phyloP scores from a whole-genome alignment of 2,329 filamentous ascomycete genomes.

The Epichloe uncinata region DNA sequence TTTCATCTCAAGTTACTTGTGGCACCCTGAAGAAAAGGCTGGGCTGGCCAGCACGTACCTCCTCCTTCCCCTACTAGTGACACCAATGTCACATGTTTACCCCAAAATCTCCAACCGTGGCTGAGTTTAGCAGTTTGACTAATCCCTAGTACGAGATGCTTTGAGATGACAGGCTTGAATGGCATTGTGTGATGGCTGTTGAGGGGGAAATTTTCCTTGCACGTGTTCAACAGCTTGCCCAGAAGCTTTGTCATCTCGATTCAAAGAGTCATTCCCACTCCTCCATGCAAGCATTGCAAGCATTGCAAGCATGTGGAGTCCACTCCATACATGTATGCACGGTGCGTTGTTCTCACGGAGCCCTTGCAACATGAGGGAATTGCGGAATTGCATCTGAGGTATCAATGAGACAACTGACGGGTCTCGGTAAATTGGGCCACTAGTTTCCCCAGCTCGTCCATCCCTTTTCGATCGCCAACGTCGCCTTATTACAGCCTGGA shows the following conservation, averaged over 20 bases:
- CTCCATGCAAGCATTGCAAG: neutral
- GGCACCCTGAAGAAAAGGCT: neutral
- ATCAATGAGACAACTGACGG: too few species aligned
- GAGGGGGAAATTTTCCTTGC: neutral
- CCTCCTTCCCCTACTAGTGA: neutral
- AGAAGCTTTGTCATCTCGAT: neutral
- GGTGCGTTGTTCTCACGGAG: neutral
- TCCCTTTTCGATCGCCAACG: too few species aligned
- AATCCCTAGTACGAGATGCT: neutral
- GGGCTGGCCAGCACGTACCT: neutral
- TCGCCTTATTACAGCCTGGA: neutral
- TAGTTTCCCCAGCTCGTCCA: too few species aligned
- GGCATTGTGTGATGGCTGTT: neutral
- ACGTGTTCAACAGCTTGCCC: neutral
- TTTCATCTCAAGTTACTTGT: conserved; percentile 8
- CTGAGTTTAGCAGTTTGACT: neutral
- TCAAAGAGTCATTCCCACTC: neutral
- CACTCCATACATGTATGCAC: neutral
- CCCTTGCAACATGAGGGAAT: neutral
- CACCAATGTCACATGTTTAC: neutral
- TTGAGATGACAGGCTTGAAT: neutral
- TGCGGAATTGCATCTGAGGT: too few species aligned
- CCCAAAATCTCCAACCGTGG: neutral
- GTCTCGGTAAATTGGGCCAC: neutral
- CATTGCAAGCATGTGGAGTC: neutral